Evolutionary conservation across 2,329 filamentous ascomycete species (phyloP).

Genomic region (Sclerotinia minor): DNA sequence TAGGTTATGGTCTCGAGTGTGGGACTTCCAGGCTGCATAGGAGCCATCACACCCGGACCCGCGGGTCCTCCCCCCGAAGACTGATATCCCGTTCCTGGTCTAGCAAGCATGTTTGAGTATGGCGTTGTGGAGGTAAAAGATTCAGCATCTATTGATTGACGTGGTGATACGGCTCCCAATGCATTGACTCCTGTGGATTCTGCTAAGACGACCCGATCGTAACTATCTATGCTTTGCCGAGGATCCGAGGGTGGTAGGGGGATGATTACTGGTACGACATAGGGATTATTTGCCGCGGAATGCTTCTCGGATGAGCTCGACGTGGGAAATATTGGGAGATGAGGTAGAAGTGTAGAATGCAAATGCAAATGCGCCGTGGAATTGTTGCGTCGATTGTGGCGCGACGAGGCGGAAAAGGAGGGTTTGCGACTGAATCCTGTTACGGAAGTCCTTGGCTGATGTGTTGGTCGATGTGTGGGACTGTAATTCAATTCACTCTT

Average conservation of each 20-base stretch:
- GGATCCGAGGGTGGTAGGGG: conserved; percentile 16
- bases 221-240: conserved; percentile 30
- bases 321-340: conserved; percentile 5
- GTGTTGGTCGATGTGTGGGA: conserved; percentile 15
- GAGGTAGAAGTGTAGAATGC: conserved; percentile 24
- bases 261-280: conserved; percentile 23
- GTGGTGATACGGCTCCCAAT: conserved; percentile 12
- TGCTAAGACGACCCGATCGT: conserved; percentile 27
- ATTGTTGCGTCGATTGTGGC: conserved; percentile 46
- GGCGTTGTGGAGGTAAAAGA: conserved; percentile 36
- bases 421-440: conserved; percentile 55
- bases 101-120: conserved; percentile 40
- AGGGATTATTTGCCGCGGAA: conserved; percentile 29
- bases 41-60: conserved; percentile 29
- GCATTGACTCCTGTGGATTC: conserved; percentile 28
- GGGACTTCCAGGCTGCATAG: conserved; percentile 38
- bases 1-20: conserved; percentile 45
- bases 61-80: conserved; percentile 28
- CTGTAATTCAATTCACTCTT: conserved; percentile 32
- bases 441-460: conserved; percentile 42
- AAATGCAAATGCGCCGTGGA: conserved; percentile 39
- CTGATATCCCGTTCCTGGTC: conserved; percentile 37
- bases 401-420: conserved; percentile 48
- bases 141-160: conserved; percentile 25
- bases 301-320: conserved; percentile 32